Percentiles rank a stretch among this genome's conserved stretches.
Evolutionary conservation across 2,329 filamentous ascomycete genomes (phyloP).

Genomic region (Alternaria atra): DNA sequence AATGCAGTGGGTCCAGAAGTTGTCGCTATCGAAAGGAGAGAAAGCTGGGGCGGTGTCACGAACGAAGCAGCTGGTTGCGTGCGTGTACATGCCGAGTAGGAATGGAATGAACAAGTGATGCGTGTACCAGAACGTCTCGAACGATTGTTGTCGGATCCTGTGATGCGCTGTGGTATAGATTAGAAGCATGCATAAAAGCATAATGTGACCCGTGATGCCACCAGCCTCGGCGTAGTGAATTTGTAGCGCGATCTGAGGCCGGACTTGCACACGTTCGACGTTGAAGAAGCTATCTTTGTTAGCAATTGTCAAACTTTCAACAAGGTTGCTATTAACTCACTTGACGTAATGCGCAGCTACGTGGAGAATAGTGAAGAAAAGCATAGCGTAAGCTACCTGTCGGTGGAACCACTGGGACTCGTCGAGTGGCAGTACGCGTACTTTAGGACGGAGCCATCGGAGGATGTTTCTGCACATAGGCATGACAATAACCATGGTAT

Average conservation of each 20-base stretch:
- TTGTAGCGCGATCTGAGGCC: slow-evolving; percentile 80
- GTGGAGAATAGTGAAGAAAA: slow-evolving; percentile 83
- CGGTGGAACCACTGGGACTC: slow-evolving; percentile 97
- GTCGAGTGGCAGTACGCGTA: slow-evolving; percentile 90
- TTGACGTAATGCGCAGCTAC: slow-evolving; percentile 91
- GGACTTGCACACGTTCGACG: slow-evolving; percentile 84
- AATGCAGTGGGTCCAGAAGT: slow-evolving; percentile 92
- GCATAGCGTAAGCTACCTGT: slow-evolving; percentile 88
- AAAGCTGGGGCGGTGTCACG: slow-evolving; percentile 76
- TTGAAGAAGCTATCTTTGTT: slow-evolving; percentile 81
- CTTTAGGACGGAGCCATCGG: slow-evolving; percentile 83
- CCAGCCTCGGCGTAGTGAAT: slow-evolving; percentile 92
- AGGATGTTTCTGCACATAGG: slow-evolving; percentile 95
- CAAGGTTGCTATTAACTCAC: slow-evolving; percentile 58
- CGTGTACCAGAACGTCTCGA: slow-evolving; percentile 99
- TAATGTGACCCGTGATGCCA: slow-evolving; percentile 94
- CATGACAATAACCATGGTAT: slow-evolving; percentile 86
- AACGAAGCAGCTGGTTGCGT: slow-evolving; percentile 96
- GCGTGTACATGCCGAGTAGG: slow-evolving; percentile 90
- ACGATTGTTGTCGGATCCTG: slow-evolving; percentile 94
- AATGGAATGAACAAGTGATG: slow-evolving; percentile 99
- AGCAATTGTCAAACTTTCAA: not conserved
- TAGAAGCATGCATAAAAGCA: slow-evolving; percentile 98
- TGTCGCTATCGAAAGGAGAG: slow-evolving; percentile 83
- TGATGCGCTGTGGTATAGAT: slow-evolving; percentile 97